Conservation (phyloP, 1,284 basidiomycete genomes). For the Pascua sp. region DNA sequence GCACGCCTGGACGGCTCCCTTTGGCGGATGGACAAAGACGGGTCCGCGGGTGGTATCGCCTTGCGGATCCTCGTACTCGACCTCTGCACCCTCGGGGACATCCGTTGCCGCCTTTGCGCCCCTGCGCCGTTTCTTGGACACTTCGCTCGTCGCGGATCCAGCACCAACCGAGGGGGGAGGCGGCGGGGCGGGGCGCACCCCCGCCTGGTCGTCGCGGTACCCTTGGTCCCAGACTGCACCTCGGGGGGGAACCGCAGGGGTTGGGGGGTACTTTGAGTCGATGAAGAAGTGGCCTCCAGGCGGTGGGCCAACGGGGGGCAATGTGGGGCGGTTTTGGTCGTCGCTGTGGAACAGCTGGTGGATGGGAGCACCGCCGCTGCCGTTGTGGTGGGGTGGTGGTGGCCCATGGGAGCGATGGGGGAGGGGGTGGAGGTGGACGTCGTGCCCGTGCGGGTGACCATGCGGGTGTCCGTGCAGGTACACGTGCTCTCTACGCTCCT, state of each 20-base stretch:
- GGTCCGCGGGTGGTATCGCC: conserved; percentile 34
- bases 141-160: background rate
- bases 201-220: background rate
- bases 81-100: conserved; percentile 21
- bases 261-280: background rate
- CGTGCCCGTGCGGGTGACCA: too few relatives aligned
- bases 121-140: conserved; percentile 8
- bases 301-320: too few relatives aligned
- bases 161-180: background rate
- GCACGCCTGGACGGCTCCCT: conserved; percentile 40
- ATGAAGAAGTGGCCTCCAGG: too few relatives aligned
- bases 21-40: conserved; percentile 39
- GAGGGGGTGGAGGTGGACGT: too few relatives aligned
- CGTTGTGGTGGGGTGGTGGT: too few relatives aligned
- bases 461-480: too few relatives aligned
- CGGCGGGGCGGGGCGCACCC: background rate
- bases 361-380: too few relatives aligned
- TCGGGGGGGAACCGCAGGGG: background rate
- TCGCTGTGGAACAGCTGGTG: too few relatives aligned
- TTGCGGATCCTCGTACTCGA: conserved; percentile 32
- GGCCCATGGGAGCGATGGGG: too few relatives aligned
- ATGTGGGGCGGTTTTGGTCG: too few relatives aligned
- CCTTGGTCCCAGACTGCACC: background rate
- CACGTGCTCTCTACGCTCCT: too few relatives aligned
- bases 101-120: conserved; percentile 5